Evolutionary conservation across 495 filamentous ascomycete species (phyloP).

Genomic region (Neurospora africana): DNA sequence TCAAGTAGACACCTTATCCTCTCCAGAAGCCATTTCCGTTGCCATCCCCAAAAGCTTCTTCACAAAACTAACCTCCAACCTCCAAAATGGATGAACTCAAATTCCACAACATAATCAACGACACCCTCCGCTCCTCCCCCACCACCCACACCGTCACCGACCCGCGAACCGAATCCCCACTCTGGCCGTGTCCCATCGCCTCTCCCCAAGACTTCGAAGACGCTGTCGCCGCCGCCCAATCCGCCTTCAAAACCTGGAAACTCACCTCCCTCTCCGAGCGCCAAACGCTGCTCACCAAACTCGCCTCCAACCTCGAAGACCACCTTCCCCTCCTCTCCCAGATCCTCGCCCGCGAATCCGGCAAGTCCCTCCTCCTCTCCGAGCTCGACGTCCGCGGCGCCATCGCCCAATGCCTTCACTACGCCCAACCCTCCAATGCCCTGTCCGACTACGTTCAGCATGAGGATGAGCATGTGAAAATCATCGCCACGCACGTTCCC

Average conservation of each 20-base stretch:
- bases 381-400: conserved; percentile 18
- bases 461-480: conserved; percentile 38
- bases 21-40: not conserved
- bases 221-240: conserved; percentile 34
- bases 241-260: conserved; percentile 37
- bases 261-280: conserved; percentile 37
- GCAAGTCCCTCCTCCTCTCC: not conserved
- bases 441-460: conserved; percentile 28
- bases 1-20: not conserved
- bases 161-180: conserved; percentile 36
- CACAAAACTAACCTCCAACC: not conserved
- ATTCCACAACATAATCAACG: conserved; percentile 39
- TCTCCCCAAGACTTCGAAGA: conserved; percentile 37
- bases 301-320: conserved; percentile 30
- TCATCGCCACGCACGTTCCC: conserved; percentile 41
- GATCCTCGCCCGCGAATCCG: conserved; percentile 17
- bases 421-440: not conserved
- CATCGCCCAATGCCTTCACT: conserved; percentile 14
- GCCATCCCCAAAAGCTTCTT: not conserved
- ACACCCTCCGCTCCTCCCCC: conserved; percentile 26
- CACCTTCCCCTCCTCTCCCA: conserved; percentile 26
- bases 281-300: conserved; percentile 43
- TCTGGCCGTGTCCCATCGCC: conserved; percentile 38
- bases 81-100: not conserved
- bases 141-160: conserved; percentile 31